phyloP scores from a whole-genome alignment of 192 early-diverging fungal species.

The Backusella mclennaniae region DNA sequence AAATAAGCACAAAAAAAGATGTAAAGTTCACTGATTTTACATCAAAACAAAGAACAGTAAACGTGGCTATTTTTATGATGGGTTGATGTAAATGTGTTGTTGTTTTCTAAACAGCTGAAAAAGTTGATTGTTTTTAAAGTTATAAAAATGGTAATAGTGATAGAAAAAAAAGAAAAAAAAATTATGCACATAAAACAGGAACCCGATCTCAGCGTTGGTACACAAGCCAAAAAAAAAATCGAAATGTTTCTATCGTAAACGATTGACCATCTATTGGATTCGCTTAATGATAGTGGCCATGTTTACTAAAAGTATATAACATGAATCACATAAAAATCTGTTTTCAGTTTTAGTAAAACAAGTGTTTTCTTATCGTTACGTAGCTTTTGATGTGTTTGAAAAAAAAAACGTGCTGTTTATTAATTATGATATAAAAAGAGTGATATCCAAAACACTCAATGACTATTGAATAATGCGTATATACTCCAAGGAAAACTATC shows the following conservation, averaged over 20 bases:
- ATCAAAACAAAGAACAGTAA: background rate
- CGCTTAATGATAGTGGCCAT: background rate
- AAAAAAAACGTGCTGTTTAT: background rate
- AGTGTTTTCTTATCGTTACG: background rate
- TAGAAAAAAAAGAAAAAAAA: background rate
- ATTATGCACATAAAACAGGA: background rate
- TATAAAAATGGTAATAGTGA: slow-evolving; percentile 3
- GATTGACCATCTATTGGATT: background rate
- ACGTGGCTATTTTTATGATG: background rate
- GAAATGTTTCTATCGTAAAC: background rate
- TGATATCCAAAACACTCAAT: background rate
- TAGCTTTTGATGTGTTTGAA: background rate
- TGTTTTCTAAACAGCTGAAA: background rate
- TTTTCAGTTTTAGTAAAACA: background rate
- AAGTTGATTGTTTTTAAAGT: background rate
- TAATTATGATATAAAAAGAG: background rate
- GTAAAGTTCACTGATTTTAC: background rate
- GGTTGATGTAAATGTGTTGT: background rate
- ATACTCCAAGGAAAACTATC: background rate
- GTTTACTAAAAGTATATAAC: background rate
- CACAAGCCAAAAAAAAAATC: background rate
- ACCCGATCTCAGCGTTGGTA: background rate
- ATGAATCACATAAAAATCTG: background rate
- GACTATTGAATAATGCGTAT: background rate
- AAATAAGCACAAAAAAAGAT: background rate